Evolutionary conservation across 495 filamentous ascomycete species (phyloP).

Genomic region (Margaritispora aquatica): DNA sequence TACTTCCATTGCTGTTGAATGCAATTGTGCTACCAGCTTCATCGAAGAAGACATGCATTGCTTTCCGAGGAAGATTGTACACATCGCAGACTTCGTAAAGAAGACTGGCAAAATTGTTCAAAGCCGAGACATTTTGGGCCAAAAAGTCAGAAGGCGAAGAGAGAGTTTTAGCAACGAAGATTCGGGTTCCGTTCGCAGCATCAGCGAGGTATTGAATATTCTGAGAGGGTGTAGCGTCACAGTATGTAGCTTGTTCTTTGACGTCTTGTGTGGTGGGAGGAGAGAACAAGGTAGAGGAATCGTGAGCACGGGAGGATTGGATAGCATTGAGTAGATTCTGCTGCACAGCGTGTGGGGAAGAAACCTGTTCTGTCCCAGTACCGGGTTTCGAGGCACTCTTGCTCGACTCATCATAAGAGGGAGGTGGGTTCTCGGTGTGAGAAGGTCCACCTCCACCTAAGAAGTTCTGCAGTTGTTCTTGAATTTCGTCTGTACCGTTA

Average conservation of each 20-base stretch:
- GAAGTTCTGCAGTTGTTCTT: slow-evolving; percentile 36
- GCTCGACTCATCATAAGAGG: slow-evolving; percentile 18
- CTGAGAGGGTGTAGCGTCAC: slow-evolving; percentile 73
- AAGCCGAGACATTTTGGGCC: slow-evolving; percentile 47
- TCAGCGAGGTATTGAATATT: slow-evolving; percentile 72
- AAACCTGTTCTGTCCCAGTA: slow-evolving; percentile 32
- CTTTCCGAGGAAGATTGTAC: slow-evolving; percentile 55
- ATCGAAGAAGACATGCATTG: slow-evolving; percentile 84
- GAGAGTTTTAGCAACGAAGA: slow-evolving; percentile 54
- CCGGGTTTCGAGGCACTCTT: not conserved
- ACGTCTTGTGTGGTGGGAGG: slow-evolving; percentile 66
- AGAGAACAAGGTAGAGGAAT: slow-evolving; percentile 62
- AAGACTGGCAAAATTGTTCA: slow-evolving; percentile 66
- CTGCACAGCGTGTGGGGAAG: slow-evolving; percentile 48
- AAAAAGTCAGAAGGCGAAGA: slow-evolving; percentile 49
- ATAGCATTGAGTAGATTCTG: slow-evolving; percentile 76
- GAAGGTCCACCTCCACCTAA: slow-evolving; percentile 21
- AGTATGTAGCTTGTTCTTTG: slow-evolving; percentile 83
- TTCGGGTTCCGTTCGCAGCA: slow-evolving; percentile 60
- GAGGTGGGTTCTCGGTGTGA: slow-evolving; percentile 9
- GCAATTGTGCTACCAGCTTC: slow-evolving; percentile 75
- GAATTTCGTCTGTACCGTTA: slow-evolving; percentile 25
- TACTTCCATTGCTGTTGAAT: slow-evolving; percentile 78
- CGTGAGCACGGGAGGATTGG: slow-evolving; percentile 71
- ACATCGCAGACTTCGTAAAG: slow-evolving; percentile 63